Evolutionary conservation across 2,329 filamentous ascomycete genomes (phyloP), one percentile per base, ranked within the genome.

Genomic region (Aspergillus bombycis): DNA sequence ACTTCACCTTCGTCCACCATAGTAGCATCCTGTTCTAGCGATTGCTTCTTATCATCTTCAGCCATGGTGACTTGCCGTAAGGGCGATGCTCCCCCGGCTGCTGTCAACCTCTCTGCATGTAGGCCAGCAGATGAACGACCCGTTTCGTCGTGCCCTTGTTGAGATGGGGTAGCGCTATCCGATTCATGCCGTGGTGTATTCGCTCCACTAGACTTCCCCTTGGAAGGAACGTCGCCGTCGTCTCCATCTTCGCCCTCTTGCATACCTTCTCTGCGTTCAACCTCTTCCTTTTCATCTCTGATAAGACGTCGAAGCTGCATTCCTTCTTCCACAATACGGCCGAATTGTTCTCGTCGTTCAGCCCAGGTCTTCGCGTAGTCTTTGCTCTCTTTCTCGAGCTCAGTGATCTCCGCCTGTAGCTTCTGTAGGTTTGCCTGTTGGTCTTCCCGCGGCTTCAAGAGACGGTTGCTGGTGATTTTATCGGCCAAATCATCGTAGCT

Each of bases 211-310:
- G 74, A 70, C 66, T 81, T 80, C 23, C 82, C 85, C 43, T 78
- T 79, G 1, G 82, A 85, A 2, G 78, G 80, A 36, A 78, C 78
- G 60, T 85, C 85, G 7, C 77, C 85, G 16, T 84, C 83, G 64
- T 84, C 83, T 6, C 81, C 85, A 43, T 89, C 88, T 69, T 89
- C 83, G 5, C 80, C 83, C 65, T 85, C 89, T 55, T 88, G 89
- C 67, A 93, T 93, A 34, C 92, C 93, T 77, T 96, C 93, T 60
- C 93, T 86, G 48, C 92, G 84, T 79, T 97, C 93, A 0, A 95
- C 92, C 79, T 97, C 93, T 76, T 97, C 94, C 80, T 97, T 96
- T 83, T 97, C 94, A 73, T 97, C 94, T 65, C 93, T 89, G 73
- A 98, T 97, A 76, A 96, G 84, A 56, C 92, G 85, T 62, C 94